Evolutionary conservation across 2,329 filamentous ascomycete species (phyloP).

Genomic region (Stachybotrys chlorohalonatus): DNA sequence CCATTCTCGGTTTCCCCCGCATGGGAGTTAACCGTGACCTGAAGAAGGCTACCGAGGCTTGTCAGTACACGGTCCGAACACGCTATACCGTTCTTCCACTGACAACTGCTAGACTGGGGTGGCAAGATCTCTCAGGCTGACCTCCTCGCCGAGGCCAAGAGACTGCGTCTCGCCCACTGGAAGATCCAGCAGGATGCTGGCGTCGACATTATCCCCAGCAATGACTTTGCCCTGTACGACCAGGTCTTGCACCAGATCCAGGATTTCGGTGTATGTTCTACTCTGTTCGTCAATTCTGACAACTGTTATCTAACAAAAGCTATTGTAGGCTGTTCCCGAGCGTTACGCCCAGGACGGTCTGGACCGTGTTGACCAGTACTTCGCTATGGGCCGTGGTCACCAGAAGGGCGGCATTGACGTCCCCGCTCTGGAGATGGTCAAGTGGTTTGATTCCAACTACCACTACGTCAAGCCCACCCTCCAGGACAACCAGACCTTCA

Average conservation of each 20-base stretch:
- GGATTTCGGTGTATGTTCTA: conserved; percentile 74
- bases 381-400: conserved; percentile 98
- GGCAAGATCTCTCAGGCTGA: conserved; percentile 90
- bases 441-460: conserved; percentile 99
- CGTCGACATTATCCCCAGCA: conserved; percentile 96
- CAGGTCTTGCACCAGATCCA: conserved; percentile 97
- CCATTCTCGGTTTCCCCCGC: conserved; percentile 96
- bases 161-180: conserved; percentile 94
- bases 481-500: conserved; percentile 95
- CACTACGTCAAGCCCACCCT: conserved; percentile 99
- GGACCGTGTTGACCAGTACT: conserved; percentile 89
- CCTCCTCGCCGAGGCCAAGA: conserved; percentile 90
- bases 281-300: background rate
- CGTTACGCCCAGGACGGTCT: conserved; percentile 89
- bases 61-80: conserved; percentile 28
- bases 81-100: conserved; percentile 9
- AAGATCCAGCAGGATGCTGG: conserved; percentile 99
- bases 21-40: conserved; percentile 98
- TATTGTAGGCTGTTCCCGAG: conserved; percentile 69
- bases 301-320: background rate
- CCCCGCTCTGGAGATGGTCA: conserved; percentile 95
- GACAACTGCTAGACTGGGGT: conserved; percentile 55
- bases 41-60: conserved; percentile 99
- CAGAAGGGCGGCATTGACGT: conserved; percentile 94
- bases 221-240: conserved; percentile 99